phyloP scores from a whole-genome alignment of 441 rosid species.

The Geranium incanum region DNA sequence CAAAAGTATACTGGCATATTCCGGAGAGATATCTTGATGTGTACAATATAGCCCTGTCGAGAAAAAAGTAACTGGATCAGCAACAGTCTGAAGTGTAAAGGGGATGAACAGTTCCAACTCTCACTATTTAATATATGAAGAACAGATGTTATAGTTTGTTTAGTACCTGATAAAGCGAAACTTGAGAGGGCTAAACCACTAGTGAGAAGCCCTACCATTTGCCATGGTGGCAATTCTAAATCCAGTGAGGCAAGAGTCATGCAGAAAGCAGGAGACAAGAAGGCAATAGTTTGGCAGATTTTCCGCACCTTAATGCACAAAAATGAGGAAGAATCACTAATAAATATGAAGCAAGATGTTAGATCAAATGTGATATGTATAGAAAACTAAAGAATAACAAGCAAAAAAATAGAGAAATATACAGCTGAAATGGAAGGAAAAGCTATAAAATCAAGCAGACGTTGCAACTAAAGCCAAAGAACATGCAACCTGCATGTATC shows the following conservation, averaged over 20 bases:
- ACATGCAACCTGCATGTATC: too few relatives aligned
- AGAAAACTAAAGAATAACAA: too few relatives aligned
- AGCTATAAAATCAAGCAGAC: too few relatives aligned
- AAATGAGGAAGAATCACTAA: conserved; percentile 9
- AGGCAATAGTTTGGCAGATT: conserved; percentile 81
- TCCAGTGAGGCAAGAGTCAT: conserved; percentile 80
- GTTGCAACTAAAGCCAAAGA: too few relatives aligned
- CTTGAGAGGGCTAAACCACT: conserved; percentile 87
- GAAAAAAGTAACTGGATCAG: not conserved
- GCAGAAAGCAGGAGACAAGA: conserved; percentile 85
- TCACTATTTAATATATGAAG: not conserved
- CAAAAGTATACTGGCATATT: conserved; percentile 89
- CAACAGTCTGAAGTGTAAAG: conserved; percentile 4
- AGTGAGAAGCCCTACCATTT: conserved; percentile 77
- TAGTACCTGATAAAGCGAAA: conserved; percentile 81
- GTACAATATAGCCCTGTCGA: conserved; percentile 72
- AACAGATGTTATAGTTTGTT: conserved; percentile 11
- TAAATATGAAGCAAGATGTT: not conserved
- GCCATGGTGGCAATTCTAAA: conserved; percentile 91
- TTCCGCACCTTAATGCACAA: conserved; percentile 65
- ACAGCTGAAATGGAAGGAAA: too few relatives aligned
- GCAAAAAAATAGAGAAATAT: too few relatives aligned
- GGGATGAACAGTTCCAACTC: too few relatives aligned
- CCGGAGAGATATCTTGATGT: conserved; percentile 95
- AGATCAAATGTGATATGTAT: too few relatives aligned